Conservation (phyloP, 306 rosid genomes). For the Abrus precatorius region DNA sequence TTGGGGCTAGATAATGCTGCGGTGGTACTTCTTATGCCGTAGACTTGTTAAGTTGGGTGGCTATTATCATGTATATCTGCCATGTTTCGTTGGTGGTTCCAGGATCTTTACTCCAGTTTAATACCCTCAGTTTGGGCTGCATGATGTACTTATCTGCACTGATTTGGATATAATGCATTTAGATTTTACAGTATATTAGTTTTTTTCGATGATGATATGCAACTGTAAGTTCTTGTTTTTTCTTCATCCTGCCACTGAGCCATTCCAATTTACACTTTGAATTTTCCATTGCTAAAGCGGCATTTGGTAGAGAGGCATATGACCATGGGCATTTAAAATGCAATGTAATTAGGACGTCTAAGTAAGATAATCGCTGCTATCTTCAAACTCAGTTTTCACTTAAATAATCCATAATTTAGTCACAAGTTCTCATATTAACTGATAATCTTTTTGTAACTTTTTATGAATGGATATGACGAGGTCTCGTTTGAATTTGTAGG, state of each 20-base stretch:
- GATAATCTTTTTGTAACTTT: too few species aligned
- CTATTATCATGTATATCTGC: slow-evolving; percentile 4
- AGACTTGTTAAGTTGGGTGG: not conserved
- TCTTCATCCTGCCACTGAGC: not conserved
- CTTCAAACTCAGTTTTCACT: too few species aligned
- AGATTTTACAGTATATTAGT: not conserved
- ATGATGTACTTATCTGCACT: slow-evolving; percentile 30
- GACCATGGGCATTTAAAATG: not conserved
- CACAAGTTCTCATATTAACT: too few species aligned
- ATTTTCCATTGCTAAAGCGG: not conserved
- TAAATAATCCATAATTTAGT: not conserved
- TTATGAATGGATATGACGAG: too few species aligned
- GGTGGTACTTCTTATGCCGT: slow-evolving; percentile 4
- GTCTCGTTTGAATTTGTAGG: too few species aligned
- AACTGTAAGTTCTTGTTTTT: not conserved
- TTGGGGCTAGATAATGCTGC: slow-evolving; percentile 37
- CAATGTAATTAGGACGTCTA: not conserved
- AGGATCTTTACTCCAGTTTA: not conserved
- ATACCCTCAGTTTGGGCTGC: slow-evolving; percentile 26
- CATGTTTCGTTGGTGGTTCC: slow-evolving; percentile 2
- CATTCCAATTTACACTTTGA: not conserved
- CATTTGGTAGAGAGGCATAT: not conserved
- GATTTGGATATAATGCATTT: slow-evolving; percentile 10
- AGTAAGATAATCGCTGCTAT: not conserved
- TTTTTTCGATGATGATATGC: not conserved